Percentiles rank a stretch among this genome's conserved stretches.
These are phyloP conservation scores for Chlorella sp. DNA, from an alignment of 139 green algal genomes.

Conservation along the genomic window DNA sequence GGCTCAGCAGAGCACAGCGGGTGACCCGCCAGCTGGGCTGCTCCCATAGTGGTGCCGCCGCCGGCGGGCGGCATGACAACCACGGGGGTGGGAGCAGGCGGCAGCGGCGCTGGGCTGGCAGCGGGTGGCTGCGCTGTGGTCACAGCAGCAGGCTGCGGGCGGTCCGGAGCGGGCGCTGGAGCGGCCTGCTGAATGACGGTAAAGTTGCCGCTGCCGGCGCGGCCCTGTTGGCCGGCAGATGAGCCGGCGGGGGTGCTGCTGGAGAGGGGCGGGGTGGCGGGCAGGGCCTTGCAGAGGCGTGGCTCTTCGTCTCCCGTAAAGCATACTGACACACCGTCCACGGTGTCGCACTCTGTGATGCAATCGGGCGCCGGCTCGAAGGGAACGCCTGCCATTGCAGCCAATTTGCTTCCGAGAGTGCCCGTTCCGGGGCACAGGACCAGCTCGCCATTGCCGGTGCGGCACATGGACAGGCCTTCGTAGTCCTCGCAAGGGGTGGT, in stretches of 20 bases:
- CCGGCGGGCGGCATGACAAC: no score
- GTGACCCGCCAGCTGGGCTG: slow-evolving; percentile 14
- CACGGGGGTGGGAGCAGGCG: no score
- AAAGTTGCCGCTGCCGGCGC: no score
- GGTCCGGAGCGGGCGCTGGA: background rate
- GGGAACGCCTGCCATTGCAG: background rate
- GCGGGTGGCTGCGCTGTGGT: background rate
- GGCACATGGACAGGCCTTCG: background rate
- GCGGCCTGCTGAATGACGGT: background rate
- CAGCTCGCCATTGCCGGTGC: background rate
- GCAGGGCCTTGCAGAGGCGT: background rate
- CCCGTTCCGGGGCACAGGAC: background rate
- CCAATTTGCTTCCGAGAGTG: background rate
- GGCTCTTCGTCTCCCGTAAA: background rate
- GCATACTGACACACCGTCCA: background rate
- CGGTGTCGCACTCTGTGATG: background rate
- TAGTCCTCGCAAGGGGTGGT: background rate
- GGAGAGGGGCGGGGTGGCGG: background rate
- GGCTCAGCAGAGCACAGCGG: slow-evolving; percentile 24
- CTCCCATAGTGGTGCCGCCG: background rate
- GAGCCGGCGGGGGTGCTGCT: background rate
- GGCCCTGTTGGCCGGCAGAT: background rate
- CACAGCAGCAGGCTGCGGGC: background rate
- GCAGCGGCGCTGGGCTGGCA: no score
- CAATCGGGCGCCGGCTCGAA: background rate